These are phyloP conservation scores for Colletotrichum acutatum DNA, from an alignment of 2,329 filamentous ascomycete genomes.

Conservation along the genomic window DNA sequence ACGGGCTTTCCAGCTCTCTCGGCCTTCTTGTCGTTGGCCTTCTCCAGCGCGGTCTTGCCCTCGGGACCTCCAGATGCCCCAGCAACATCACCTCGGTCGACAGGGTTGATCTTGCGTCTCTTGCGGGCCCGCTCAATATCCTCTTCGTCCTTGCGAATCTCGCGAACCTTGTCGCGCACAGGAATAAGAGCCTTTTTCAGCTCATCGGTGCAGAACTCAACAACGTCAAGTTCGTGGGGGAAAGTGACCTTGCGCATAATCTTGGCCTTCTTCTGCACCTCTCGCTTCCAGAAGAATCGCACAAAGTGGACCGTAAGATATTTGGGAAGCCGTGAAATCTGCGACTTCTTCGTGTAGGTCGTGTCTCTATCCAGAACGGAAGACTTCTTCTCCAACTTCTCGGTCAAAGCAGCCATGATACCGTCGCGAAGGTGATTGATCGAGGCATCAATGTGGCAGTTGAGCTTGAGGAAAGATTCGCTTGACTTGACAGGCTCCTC, in stretches of 20 bases:
- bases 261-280: constrained; percentile 98
- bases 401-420: constrained; percentile 81
- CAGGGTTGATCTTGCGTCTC: constrained; percentile 78
- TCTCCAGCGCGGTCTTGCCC: constrained; percentile 61
- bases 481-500: constrained; percentile 75
- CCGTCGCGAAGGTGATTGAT: constrained; percentile 94
- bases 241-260: constrained; percentile 99
- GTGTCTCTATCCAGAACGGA: constrained; percentile 81
- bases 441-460: constrained; percentile 90
- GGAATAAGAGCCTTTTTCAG: constrained; percentile 85
- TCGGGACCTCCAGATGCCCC: constrained; percentile 58
- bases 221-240: constrained; percentile 88
- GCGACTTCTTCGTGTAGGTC: constrained; percentile 89
- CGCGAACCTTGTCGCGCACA: constrained; percentile 95
- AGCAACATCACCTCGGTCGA: constrained; percentile 57
- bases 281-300: constrained; percentile 96
- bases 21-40: constrained; percentile 51
- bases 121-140: constrained; percentile 93
- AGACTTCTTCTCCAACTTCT: constrained; percentile 92
- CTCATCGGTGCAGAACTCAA: constrained; percentile 95
- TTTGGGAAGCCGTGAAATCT: constrained; percentile 89
- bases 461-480: constrained; percentile 89
- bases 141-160: constrained; percentile 93
- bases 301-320: constrained; percentile 98
- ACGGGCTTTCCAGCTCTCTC: constrained; percentile 47